Conservation (phyloP, 345 rosid species). For the Sonneratia alba region DNA sequence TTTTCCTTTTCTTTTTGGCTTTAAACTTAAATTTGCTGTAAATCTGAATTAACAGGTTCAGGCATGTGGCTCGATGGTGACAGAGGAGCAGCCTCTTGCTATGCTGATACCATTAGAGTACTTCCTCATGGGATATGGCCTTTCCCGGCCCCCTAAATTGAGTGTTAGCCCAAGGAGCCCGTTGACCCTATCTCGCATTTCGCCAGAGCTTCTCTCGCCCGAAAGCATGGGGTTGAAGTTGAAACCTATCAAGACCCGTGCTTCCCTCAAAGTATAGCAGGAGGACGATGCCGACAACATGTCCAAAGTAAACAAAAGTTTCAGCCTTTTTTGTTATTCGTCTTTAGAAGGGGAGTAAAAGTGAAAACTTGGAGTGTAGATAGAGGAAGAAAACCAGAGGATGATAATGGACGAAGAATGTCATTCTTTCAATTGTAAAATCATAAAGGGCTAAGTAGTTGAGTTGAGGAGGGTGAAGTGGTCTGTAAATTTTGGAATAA, state of each 20-base stretch:
- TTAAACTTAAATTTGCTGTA: background rate
- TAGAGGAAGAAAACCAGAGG: constrained; percentile 11
- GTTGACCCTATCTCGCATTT: constrained; percentile 64
- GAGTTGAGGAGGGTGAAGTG: background rate
- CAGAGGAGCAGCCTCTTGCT: constrained; percentile 95
- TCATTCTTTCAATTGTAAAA: constrained; percentile 14
- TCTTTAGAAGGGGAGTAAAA: background rate
- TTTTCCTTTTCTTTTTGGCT: background rate
- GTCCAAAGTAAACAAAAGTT: background rate
- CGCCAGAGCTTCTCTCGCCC: constrained; percentile 91
- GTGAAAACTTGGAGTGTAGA: constrained; percentile 13
- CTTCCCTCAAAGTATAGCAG: constrained; percentile 15
- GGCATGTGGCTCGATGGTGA: constrained; percentile 92
- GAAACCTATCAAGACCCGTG: constrained; percentile 84
- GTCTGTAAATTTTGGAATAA: constrained; percentile 7
- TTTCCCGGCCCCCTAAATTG: constrained; percentile 54
- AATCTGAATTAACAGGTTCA: constrained; percentile 47
- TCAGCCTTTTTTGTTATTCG: background rate
- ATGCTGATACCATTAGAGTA: constrained; percentile 92
- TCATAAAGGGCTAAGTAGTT: background rate
- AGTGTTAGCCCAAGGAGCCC: constrained; percentile 91
- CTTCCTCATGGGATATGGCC: constrained; percentile 72
- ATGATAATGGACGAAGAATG: constrained; percentile 4
- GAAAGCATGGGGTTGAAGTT: constrained; percentile 98
- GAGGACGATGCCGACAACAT: background rate